Percentiles rank a stretch among this genome's conserved stretches.
phyloP scores from a whole-genome alignment of 2,329 filamentous ascomycete genomes.

The Allantophomopsis lycopodina region DNA sequence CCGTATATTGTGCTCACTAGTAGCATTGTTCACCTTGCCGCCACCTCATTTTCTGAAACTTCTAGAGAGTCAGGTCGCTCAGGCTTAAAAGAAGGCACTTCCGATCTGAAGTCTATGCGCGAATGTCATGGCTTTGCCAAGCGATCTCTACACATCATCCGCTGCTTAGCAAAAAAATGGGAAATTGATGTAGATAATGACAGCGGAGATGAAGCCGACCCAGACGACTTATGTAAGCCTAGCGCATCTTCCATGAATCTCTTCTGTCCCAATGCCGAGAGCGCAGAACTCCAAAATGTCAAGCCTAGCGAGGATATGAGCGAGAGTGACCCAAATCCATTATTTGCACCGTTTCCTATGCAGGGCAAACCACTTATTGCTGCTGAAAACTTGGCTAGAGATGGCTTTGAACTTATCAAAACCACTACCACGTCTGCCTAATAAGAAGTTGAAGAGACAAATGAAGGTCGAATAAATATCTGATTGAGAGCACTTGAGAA shows the following conservation, averaged over 20 bases:
- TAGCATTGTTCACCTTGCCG: constrained; percentile 9
- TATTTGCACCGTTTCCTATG: constrained; percentile 3
- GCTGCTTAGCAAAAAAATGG: constrained; percentile 1
- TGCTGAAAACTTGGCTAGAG: background rate
- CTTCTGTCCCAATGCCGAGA: background rate
- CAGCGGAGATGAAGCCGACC: background rate
- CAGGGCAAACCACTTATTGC: constrained; percentile 1
- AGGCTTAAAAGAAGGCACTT: background rate
- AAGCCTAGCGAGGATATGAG: background rate
- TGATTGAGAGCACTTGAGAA: no score
- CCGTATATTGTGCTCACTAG: constrained; percentile 11
- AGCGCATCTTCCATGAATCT: background rate
- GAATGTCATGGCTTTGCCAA: constrained; percentile 16
- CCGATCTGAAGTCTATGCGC: constrained; percentile 43
- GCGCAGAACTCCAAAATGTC: background rate
- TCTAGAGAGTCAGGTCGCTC: background rate
- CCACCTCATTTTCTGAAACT: background rate
- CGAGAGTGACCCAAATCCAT: background rate
- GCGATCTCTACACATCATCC: constrained; percentile 1
- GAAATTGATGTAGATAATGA: constrained; percentile 1
- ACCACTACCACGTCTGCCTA: no score
- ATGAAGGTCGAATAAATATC: no score
- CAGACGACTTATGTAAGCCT: background rate
- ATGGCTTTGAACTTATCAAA: no score
- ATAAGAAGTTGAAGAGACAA: no score